Conservation (phyloP, 805 yeast species). For the Ogataea haglerorum region DNA sequence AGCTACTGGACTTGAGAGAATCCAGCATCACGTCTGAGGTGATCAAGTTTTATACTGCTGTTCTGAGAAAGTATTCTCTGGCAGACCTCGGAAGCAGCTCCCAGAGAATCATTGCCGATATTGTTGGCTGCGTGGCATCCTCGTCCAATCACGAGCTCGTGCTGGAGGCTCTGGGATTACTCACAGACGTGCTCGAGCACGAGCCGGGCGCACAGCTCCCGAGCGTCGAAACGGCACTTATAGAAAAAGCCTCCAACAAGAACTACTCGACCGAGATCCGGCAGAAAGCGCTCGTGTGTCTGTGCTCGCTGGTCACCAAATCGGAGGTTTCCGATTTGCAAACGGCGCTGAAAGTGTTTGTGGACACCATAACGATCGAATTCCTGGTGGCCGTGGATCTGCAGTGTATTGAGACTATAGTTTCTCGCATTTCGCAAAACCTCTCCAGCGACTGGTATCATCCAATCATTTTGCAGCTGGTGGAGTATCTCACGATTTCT, state of each 20-base stretch:
- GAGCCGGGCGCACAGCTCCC: slow-evolving; percentile 3
- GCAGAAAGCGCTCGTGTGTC: slow-evolving; percentile 24
- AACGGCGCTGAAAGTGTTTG: slow-evolving; percentile 19
- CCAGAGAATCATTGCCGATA: slow-evolving; percentile 17
- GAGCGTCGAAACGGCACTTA: slow-evolving; percentile 15
- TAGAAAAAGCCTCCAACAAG: slow-evolving; percentile 26
- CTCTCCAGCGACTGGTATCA: slow-evolving; percentile 22
- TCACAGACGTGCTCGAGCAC: slow-evolving; percentile 20
- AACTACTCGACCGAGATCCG: slow-evolving; percentile 35
- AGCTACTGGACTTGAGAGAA: slow-evolving; percentile 20
- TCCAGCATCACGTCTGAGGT: slow-evolving; percentile 31
- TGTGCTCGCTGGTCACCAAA: slow-evolving; percentile 19
- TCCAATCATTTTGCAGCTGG: slow-evolving; percentile 13
- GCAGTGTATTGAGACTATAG: slow-evolving; percentile 20
- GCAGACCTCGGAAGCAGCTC: slow-evolving; percentile 31
- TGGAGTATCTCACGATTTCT: slow-evolving; percentile 19
- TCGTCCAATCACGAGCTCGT: slow-evolving; percentile 31
- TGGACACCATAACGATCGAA: slow-evolving; percentile 27
- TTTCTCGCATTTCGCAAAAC: slow-evolving; percentile 5
- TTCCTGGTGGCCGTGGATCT: slow-evolving; percentile 26
- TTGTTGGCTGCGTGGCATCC: slow-evolving; percentile 20
- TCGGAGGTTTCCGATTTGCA: slow-evolving; percentile 7
- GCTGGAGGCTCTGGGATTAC: slow-evolving; percentile 26
- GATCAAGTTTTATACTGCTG: slow-evolving; percentile 35
- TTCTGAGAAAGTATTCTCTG: slow-evolving; percentile 33